Base-by-base conservation (phyloP, 179 eudicot species). In the Beta macrorhiza region DNA sequence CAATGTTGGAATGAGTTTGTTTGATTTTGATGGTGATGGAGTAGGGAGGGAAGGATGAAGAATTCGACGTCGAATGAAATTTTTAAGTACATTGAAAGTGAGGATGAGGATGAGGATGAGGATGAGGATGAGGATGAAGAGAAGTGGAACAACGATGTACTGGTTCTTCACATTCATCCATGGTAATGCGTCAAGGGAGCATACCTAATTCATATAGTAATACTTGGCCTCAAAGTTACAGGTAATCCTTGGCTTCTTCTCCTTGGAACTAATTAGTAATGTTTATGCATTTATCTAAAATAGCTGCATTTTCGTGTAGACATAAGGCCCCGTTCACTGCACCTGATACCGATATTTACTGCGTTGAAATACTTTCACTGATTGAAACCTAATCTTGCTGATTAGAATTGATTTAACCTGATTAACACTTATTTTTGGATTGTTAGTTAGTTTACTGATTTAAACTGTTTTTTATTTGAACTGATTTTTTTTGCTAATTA, bases 141-240 rank as follows among this genome's bases (percentile, higher is more conserved):
- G 17, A 81, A 85, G 45, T 79, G 20, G 14, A 80, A 74, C 37
- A 68, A 76, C 65, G 83, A 75, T 5, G 94, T 79, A 90, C 92
- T 2, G 97, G 89, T 72, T 81, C 86, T 59, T 92, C 94, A 0
- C 25, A 85, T 82, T 85, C 85, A 16, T 87, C 85, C 6, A 55
- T 80, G 12, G 89, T 75, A 52, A 88, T 81, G 29, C 78, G 80
- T 29, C 89, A 68, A 47, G 85, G 84, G 44, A 89, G 92, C 85
- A 91, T 85, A 76, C 90, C 91, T 61, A 82, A 73, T 87, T 91
- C 97, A 7, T 75, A 86, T 68, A 83, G 84, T 68, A 81, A 93
- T 20, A 32, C 91, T 51, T 95, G 99, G 99, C 99, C 99, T 85
- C 98, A 92, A 82, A 93, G 96, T 88, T 95, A 95, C 83, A 91